Percentiles rank a stretch among this genome's conserved stretches.
Conservation (phyloP, 805 yeast genomes). For the Metschnikowia rubicola region DNA sequence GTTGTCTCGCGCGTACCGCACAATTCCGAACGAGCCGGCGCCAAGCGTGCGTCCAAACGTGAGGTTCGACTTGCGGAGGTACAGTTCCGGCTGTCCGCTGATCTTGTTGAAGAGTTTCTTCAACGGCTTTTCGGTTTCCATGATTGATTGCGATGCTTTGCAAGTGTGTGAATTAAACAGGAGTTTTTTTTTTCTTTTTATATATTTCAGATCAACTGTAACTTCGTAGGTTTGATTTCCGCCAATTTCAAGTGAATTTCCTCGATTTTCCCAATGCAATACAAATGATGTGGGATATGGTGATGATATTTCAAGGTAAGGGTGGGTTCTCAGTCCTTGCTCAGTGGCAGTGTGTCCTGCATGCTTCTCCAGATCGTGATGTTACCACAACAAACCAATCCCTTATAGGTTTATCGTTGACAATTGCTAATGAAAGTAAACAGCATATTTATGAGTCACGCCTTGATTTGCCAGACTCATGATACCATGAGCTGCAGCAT, state of each 20-base stretch:
- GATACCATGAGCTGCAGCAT: not conserved
- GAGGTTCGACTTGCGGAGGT: slow-evolving; percentile 63
- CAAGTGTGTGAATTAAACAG: not conserved
- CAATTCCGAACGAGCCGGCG: slow-evolving; percentile 94
- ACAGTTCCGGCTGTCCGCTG: slow-evolving; percentile 70
- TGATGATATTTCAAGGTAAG: too few species aligned
- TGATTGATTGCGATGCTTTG: not conserved
- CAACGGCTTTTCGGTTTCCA: slow-evolving; percentile 13
- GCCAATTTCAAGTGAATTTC: too few species aligned
- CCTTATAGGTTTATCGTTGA: too few species aligned
- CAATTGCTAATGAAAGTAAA: too few species aligned
- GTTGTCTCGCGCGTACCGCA: slow-evolving; percentile 64
- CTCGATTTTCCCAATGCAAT: too few species aligned
- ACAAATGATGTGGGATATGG: too few species aligned
- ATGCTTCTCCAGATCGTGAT: not conserved
- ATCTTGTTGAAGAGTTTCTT: slow-evolving; percentile 49
- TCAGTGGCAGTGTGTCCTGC: slow-evolving; percentile 1
- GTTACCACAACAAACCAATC: too few species aligned
- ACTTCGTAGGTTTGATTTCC: too few species aligned
- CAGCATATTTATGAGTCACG: not conserved
- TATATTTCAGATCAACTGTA: too few species aligned
- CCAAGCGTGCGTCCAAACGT: slow-evolving; percentile 83
- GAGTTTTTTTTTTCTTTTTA: too few species aligned
- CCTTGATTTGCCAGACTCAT: not conserved
- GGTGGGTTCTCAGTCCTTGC: not conserved